A percentile compares a stretch with the other conserved stretches of the same genome.
phyloP scores from a whole-genome alignment of 139 green algal species.

The Tetraselmis chui region DNA sequence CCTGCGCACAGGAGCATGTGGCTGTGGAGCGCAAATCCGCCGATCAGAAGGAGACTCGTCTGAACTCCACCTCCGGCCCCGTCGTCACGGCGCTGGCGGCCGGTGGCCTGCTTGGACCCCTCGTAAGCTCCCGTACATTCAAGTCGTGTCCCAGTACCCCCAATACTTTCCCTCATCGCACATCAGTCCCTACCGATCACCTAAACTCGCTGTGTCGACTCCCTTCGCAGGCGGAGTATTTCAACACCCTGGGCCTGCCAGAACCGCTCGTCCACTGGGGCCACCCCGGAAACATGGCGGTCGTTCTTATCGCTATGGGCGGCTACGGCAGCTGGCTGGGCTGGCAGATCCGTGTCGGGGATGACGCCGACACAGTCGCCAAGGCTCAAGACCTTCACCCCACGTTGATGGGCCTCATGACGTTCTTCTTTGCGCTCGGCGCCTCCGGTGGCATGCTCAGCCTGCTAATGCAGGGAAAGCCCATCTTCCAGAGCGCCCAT shows the following conservation, averaged over 20 bases:
- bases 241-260: slow-evolving; percentile 39
- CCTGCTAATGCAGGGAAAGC: slow-evolving; percentile 67
- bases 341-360: slow-evolving; percentile 48
- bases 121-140: too few relatives aligned
- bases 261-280: slow-evolving; percentile 38
- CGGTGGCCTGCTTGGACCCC: not conserved
- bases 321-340: slow-evolving; percentile 66
- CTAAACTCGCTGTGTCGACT: too few relatives aligned
- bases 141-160: too few relatives aligned
- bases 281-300: slow-evolving; percentile 70
- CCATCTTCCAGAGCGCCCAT: slow-evolving; percentile 60
- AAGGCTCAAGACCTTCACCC: slow-evolving; percentile 70
- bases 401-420: slow-evolving; percentile 64
- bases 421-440: slow-evolving; percentile 71
- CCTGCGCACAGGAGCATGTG: too few relatives aligned
- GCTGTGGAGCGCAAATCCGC: not conserved
- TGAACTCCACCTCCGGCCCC: not conserved
- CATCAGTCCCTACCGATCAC: too few relatives aligned
- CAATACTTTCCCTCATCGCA: too few relatives aligned
- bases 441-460: slow-evolving; percentile 63
- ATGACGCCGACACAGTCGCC: slow-evolving; percentile 33
- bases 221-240: slow-evolving; percentile 30
- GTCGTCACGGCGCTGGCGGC: not conserved
- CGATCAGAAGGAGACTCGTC: not conserved
- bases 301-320: slow-evolving; percentile 53